These are phyloP conservation scores for Tolypocladium paradoxum DNA, from an alignment of 2,329 filamentous ascomycete genomes.

Conservation along the genomic window DNA sequence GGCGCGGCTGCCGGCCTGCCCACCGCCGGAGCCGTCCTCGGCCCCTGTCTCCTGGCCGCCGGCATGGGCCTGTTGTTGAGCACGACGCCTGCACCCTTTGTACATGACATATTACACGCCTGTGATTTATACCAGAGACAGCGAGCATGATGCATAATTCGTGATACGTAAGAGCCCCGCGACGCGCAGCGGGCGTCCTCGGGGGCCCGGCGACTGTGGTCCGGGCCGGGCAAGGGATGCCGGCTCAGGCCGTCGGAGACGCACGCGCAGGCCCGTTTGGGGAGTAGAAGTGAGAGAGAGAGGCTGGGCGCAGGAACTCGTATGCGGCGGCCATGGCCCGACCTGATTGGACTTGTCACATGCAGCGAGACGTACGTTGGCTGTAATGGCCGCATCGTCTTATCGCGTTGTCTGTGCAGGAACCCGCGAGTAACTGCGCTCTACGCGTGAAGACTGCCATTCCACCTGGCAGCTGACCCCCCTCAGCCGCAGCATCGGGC, in stretches of 20 bases:
- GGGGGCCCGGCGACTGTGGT: neutral
- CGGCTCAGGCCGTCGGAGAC: neutral
- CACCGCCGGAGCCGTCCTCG: constrained; percentile 14
- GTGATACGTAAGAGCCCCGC: neutral
- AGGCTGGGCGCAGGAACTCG: too few species aligned
- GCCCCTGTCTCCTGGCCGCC: constrained; percentile 12
- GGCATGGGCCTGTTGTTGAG: constrained; percentile 17
- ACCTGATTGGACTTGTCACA: neutral
- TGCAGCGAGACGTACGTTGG: too few species aligned
- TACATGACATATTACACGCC: neutral
- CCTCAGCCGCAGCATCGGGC: neutral
- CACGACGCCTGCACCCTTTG: neutral
- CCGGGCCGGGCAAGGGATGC: neutral
- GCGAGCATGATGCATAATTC: neutral
- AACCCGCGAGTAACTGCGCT: too few species aligned
- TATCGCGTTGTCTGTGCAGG: too few species aligned
- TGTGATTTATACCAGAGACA: neutral
- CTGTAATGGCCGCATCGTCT: too few species aligned
- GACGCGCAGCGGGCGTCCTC: neutral
- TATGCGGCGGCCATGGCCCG: neutral
- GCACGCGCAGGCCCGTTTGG: neutral
- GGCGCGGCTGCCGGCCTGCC: constrained; percentile 9
- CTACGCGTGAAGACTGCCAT: too few species aligned
- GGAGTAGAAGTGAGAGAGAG: neutral
- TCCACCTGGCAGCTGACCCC: neutral